Evolutionary conservation across 1,284 basidiomycete species (phyloP), one percentile per base, ranked within the genome.

Genomic region (Chiua sp.): DNA sequence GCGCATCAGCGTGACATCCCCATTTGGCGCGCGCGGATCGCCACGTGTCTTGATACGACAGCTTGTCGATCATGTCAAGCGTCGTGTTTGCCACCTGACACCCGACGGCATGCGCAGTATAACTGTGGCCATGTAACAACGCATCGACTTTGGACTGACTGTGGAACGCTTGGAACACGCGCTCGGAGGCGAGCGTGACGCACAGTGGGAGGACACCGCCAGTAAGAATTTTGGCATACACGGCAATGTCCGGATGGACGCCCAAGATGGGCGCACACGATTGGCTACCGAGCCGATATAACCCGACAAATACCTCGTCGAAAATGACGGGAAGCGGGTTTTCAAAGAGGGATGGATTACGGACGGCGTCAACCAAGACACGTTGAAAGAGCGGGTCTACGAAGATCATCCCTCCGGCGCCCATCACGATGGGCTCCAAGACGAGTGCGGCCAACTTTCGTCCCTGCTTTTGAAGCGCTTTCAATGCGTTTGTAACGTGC

Each of bases 331-430:
- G 96, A 22, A 98, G 79, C 3, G 92, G 92, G 10, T 48, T 53
- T 33, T 64, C 52, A 63, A 32, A 32, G 60, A 74, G 55, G 3
- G 72, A 71, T 26, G 70, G 67, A 3, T 78, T 80, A 37, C 97
- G 87, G 8, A 94, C 92, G 4, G 87, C 83, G 66, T 98, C 94
- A 51, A 98, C 80, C 61, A 99, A 77, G 46, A 95, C 79, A 23
- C 93, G 86, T 73, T 99, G 97, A 82, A 97, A 98, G 39, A 99
- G 87, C 1, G 97, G 97, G 70, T 99, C 97, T 51, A 98, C 95
- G 72, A 98, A 98, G 46, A 96, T 81, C 97, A 98, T 98, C 0
- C 97, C 97, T 0, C 30, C 30, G 4, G 97, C 96, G 20, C 97
- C 97, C 83, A 98, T 91, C 33, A 98, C 86, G 18, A 98, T 83